A percentile compares a stretch with the other conserved stretches of the same genome.
These are phyloP conservation scores for Acidomyces sp. DNA, from an alignment of 495 filamentous ascomycete genomes.

Conservation along the genomic window DNA sequence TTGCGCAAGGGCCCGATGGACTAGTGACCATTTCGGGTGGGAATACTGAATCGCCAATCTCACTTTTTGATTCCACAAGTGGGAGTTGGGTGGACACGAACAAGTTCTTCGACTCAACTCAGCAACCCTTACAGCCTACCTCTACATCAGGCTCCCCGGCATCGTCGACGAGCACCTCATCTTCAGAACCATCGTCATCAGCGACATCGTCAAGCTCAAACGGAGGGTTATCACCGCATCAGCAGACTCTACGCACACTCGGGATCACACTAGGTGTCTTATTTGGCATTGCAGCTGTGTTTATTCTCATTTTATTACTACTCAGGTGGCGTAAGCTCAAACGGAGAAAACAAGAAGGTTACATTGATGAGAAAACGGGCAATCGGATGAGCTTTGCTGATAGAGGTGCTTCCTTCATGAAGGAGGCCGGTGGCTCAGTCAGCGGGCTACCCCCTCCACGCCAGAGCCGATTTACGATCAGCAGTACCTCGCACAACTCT, in stretches of 20 bases:
- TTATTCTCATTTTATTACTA: constrained; percentile 55
- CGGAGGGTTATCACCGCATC: constrained; percentile 20
- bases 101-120: constrained; percentile 43
- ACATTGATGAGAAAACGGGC: constrained; percentile 36
- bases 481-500: constrained; percentile 26
- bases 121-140: constrained; percentile 20
- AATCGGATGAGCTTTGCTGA: constrained; percentile 50
- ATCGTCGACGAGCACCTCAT: constrained; percentile 28
- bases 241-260: constrained; percentile 47
- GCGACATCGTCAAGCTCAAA: constrained; percentile 25
- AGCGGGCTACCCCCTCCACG: constrained; percentile 24
- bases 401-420: constrained; percentile 46
- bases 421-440: constrained; percentile 35
- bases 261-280: constrained; percentile 70
- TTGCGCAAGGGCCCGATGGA: constrained; percentile 45
- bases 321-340: constrained; percentile 48
- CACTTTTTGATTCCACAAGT: constrained; percentile 64
- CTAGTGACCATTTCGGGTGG: constrained; percentile 71
- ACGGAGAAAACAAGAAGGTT: constrained; percentile 37
- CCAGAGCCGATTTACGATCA: constrained; percentile 7
- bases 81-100: constrained; percentile 76
- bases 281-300: constrained; percentile 53
- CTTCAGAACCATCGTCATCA: constrained; percentile 32
- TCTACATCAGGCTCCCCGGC: constrained; percentile 29
- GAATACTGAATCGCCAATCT: constrained; percentile 47